phyloP scores from a whole-genome alignment of 129 eudicot genomes.

The Apium graveolens region DNA sequence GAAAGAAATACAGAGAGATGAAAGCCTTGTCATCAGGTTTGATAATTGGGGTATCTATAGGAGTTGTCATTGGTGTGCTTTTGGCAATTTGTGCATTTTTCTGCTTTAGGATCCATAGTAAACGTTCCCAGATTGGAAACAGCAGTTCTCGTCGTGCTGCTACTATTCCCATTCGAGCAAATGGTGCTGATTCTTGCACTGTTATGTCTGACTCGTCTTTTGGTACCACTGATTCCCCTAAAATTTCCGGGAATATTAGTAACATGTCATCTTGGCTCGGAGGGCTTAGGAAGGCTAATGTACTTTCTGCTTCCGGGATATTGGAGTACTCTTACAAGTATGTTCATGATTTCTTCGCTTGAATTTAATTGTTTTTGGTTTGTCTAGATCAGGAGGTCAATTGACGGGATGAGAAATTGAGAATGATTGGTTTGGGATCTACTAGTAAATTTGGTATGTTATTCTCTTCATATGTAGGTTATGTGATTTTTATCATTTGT shows the following conservation, averaged over 20 bases:
- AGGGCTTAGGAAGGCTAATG: conserved; percentile 56
- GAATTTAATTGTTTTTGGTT: not conserved
- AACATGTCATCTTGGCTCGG: conserved; percentile 57
- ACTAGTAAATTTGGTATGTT: not conserved
- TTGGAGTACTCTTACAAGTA: conserved; percentile 87
- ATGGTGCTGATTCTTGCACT: conserved; percentile 84
- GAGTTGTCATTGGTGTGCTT: conserved; percentile 80
- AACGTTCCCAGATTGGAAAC: conserved; percentile 63
- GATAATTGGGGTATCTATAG: conserved; percentile 84
- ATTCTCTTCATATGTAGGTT: not conserved
- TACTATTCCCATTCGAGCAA: conserved; percentile 61
- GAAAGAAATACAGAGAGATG: conserved; percentile 34
- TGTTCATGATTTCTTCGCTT: conserved; percentile 3
- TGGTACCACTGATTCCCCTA: conserved; percentile 68
- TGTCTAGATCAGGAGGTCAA: not conserved
- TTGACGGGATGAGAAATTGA: not conserved
- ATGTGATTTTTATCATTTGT: not conserved
- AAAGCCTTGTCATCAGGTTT: conserved; percentile 55
- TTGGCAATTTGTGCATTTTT: conserved; percentile 55
- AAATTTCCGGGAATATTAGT: conserved; percentile 37
- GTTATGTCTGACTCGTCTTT: conserved; percentile 72
- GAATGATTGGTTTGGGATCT: conserved; percentile 4
- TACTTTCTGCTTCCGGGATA: conserved; percentile 84
- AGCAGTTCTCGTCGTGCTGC: conserved; percentile 88
- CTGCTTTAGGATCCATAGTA: conserved; percentile 67